Base-by-base conservation (phyloP, 2,329 filamentous ascomycete genomes). In the Aspergillus fischeri region DNA sequence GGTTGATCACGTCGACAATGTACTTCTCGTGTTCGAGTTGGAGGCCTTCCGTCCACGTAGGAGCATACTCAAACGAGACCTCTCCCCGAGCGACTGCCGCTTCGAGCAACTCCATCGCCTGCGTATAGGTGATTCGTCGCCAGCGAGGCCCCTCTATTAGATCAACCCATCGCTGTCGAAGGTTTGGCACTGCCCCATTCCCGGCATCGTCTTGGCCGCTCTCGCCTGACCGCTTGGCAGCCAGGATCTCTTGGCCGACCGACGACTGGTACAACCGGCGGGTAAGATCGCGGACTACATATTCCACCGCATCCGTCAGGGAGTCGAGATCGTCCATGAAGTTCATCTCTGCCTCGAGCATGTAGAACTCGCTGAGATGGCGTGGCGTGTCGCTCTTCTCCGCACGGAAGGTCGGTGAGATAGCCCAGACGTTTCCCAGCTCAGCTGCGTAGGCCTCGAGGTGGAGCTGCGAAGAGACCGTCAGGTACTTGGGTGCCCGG, bases 341-440 rank as follows among this genome's bases (percentile, higher is more conserved):
- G 67, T 86, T 88, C 71, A 92, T 80, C 74, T 99, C 94, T 17
- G 88, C 92, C 75, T 99, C 94, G 2, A 99, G 83, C 94, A 99
- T 97, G 77, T 97, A 97, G 69, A 99, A 97, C 70, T 99, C 94
- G 77, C 91, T 96, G 60, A 99, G 80, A 75, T 99, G 94, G 28
- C 94, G 86, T 5, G 92, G 87, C 0, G 94, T 97, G 69, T 97
- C 92, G 74, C 92, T 97, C 70, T 87, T 87, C 73, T 97, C 94
- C 3, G 94, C 94, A 41, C 94, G 86, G 70, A 99, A 99, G 0
- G 92, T 95, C 2, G 94, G 94, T 4, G 92, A 94, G 10, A 99
- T 77, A 1, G 92, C 90, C 92, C 94, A 99, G 7, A 97, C 94
- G 65, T 89, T 91, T 42, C 91, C 91, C 29, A 97, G 82, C 21